phyloP scores from a whole-genome alignment of 2,329 filamentous ascomycete genomes.

The Botrytis hyacinthi region DNA sequence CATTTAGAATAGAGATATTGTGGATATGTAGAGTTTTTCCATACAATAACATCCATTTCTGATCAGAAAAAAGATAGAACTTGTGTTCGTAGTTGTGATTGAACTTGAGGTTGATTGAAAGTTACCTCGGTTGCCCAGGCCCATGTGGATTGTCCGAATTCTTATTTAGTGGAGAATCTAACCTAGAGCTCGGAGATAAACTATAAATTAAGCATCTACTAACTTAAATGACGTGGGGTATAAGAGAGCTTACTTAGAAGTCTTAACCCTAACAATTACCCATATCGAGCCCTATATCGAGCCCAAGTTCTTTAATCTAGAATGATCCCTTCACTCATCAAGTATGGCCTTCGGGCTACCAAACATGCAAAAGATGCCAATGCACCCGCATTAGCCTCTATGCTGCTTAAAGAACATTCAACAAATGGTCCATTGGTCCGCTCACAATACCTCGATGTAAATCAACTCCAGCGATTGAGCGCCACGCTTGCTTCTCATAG shows the following conservation, averaged over 20 bases:
- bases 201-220: neutral
- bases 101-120: neutral
- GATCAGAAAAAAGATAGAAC: neutral
- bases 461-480: conserved; percentile 60
- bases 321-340: neutral
- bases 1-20: neutral
- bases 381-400: conserved; percentile 37
- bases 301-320: neutral
- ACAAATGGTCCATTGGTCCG: conserved; percentile 43
- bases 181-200: neutral
- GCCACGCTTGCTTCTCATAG: conserved; percentile 52
- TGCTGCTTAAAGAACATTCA: conserved; percentile 42
- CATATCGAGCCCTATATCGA: neutral
- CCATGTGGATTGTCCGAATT: neutral
- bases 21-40: neutral
- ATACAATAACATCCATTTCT: neutral
- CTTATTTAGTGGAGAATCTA: conserved; percentile 13
- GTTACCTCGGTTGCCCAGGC: neutral
- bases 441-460: conserved; percentile 56
- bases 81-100: neutral
- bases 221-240: neutral
- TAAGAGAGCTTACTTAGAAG: neutral
- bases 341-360: conserved; percentile 26
- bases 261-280: neutral
- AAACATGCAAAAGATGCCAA: conserved; percentile 28